phyloP scores from a whole-genome alignment of 192 early-diverging fungal species.

The Coemansia sp. region DNA sequence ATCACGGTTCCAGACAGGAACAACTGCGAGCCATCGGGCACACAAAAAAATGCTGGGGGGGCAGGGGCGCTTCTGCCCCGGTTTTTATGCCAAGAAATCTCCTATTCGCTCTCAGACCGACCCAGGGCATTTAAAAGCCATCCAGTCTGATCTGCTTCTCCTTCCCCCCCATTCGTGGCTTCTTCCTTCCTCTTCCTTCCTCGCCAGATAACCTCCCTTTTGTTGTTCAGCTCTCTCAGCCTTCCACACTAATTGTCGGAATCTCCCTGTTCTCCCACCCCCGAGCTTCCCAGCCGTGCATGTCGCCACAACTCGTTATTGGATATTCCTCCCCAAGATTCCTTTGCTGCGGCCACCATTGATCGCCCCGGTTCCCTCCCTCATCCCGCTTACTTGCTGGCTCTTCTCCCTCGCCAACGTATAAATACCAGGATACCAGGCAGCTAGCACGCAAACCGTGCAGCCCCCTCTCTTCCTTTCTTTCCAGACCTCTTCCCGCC shows the following conservation, averaged over 20 bases:
- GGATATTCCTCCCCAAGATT: too few species aligned
- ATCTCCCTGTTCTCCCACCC: too few species aligned
- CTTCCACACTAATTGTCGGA: not conserved
- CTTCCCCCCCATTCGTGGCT: not conserved
- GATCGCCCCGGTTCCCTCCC: too few species aligned
- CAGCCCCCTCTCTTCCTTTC: too few species aligned
- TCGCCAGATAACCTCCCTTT: not conserved
- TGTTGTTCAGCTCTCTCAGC: not conserved
- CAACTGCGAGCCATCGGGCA: not conserved
- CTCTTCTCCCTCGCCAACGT: too few species aligned
- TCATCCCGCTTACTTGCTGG: too few species aligned
- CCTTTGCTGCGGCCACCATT: too few species aligned
- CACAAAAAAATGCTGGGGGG: not conserved
- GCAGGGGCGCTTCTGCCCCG: not conserved
- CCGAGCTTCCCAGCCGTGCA: too few species aligned
- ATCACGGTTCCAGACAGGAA: not conserved
- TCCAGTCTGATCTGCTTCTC: slow-evolving; percentile 4
- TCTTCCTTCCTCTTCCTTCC: not conserved
- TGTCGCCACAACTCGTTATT: too few species aligned
- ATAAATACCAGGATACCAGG: too few species aligned
- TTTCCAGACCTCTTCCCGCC: too few species aligned
- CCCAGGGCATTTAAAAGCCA: slow-evolving; percentile 2
- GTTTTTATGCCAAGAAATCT: slow-evolving; percentile 13
- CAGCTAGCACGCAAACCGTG: too few species aligned
- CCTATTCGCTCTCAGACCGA: not conserved